Percentiles rank a stretch among this genome's conserved stretches.
phyloP scores from a whole-genome alignment of 1,139 yeast genomes.

The Lodderomyces pseudojiufengensis region DNA sequence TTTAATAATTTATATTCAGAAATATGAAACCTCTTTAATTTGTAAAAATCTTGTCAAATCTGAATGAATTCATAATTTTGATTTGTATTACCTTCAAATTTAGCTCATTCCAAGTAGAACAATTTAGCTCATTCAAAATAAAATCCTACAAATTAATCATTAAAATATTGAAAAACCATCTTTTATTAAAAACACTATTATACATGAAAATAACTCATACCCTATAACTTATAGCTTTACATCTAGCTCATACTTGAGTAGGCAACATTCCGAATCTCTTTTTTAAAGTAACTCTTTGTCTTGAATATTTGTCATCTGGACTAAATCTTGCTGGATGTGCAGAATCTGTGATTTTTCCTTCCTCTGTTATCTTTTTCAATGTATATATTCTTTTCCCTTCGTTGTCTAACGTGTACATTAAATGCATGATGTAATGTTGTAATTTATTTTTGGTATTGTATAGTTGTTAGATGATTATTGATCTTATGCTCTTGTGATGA shows the following conservation, averaged over 20 bases:
- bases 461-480: neutral
- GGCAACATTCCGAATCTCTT: slow-evolving; percentile 90
- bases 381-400: slow-evolving; percentile 97
- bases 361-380: slow-evolving; percentile 71
- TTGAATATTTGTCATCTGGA: slow-evolving; percentile 98
- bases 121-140: too few relatives aligned
- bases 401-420: slow-evolving; percentile 93
- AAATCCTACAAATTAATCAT: too few relatives aligned
- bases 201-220: too few relatives aligned
- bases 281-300: slow-evolving; percentile 98
- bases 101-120: too few relatives aligned
- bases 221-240: too few relatives aligned
- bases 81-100: too few relatives aligned
- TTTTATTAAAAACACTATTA: too few relatives aligned
- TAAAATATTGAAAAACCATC: too few relatives aligned
- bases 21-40: too few relatives aligned
- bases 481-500: slow-evolving; percentile 1
- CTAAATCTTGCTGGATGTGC: slow-evolving; percentile 99
- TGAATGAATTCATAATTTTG: too few relatives aligned
- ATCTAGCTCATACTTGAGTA: slow-evolving; percentile 52
- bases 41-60: too few relatives aligned
- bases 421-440: slow-evolving; percentile 64
- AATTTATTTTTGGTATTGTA: neutral
- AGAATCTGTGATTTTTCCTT: slow-evolving; percentile 94
- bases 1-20: too few relatives aligned